Base-by-base conservation (phyloP, 2,329 filamentous ascomycete genomes). In the Alternaria brassicae region DNA sequence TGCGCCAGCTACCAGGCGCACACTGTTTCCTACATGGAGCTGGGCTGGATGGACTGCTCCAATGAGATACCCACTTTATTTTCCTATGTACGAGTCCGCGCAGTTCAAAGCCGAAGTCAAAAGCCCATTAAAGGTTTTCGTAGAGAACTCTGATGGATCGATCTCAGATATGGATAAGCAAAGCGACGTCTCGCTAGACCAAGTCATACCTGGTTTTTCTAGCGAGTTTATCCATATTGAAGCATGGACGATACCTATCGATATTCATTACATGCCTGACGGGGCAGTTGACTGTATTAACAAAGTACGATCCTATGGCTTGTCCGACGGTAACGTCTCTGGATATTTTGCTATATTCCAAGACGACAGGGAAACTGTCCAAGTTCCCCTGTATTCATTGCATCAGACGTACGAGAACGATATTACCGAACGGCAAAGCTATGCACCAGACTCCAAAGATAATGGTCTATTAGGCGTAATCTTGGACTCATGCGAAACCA, bases 311-410 rank as follows among this genome's bases (percentile, higher is more conserved):
- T 40, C 8, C 13, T 4, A 12, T 12, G 6, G 4, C 6, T 10
- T 6, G 4, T n/a, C n/a, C n/a, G n/a, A n/a, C n/a, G n/a, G 8
- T 1, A 17, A 19, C 6, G 8, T 25, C 25, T 45, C 41, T 3
- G 41, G 41, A 2, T 45, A 30, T 15, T 4, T 45, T 19, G 41
- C n/a, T 3, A 2, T 6, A 30, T 45, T 21, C 3, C 25, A 45
- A 15, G 4, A 13, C 5, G 27, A 30, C 13, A 2, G 19, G 9
- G 4, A 0, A 5, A 8, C 10, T 0, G 3, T 30, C 6, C 6
- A 28, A 1, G 0, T 19, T 45, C n/a, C 41, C 0, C 1, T 45
- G 5, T 0, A 1, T 21, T 13, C n/a, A 7, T 19, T 45, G 6
- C 1, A 45, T 9, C 25, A 30, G n/a, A 27, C 10, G n/a, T 1